Evolutionary conservation across 2,329 filamentous ascomycete genomes (phyloP).

Genomic region (Penicillium aurantiogriseum): DNA sequence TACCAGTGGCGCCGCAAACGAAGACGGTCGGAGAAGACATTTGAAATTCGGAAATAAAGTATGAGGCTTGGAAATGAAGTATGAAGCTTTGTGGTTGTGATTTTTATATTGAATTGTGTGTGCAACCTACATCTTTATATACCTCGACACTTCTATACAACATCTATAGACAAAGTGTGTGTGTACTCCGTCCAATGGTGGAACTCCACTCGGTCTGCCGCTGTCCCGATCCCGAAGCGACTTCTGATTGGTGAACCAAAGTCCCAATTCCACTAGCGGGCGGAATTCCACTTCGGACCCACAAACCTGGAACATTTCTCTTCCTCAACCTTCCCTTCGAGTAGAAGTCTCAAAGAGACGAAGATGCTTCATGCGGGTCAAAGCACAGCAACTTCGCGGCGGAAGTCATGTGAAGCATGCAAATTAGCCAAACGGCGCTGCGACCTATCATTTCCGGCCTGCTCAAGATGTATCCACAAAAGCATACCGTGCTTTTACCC

Average conservation of each 20-base stretch:
- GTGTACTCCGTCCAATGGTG: not conserved
- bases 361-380: not conserved
- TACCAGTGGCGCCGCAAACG: slow-evolving; percentile 34
- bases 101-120: not conserved
- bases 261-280: not conserved
- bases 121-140: not conserved
- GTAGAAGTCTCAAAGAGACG: not conserved
- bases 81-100: not conserved
- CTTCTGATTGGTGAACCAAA: not conserved
- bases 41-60: not conserved
- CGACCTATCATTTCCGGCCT: slow-evolving; percentile 53
- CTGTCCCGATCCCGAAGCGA: not conserved
- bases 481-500: slow-evolving; percentile 52
- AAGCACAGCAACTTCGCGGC: slow-evolving; percentile 40
- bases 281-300: not conserved
- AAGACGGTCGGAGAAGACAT: slow-evolving; percentile 24
- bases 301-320: not conserved
- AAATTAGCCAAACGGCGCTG: slow-evolving; percentile 59
- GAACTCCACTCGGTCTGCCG: not conserved
- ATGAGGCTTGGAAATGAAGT: not conserved
- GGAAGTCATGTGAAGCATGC: slow-evolving; percentile 59
- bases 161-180: no score
- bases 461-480: slow-evolving; percentile 53
- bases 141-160: not conserved
- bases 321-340: not conserved